phyloP scores from a whole-genome alignment of 2,329 filamentous ascomycete genomes.

The Fusarium fracticaudum region DNA sequence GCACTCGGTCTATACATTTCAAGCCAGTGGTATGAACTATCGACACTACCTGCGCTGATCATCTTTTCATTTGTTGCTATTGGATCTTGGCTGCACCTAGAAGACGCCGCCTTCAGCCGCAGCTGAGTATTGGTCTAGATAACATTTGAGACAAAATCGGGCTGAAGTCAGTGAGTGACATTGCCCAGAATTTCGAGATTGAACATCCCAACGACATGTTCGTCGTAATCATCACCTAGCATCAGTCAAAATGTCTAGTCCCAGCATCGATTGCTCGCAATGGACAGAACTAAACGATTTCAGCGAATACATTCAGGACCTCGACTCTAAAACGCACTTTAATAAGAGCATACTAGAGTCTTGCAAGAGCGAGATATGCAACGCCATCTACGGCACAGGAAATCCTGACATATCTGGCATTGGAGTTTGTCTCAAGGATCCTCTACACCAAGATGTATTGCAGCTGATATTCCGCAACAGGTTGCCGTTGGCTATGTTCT shows the following conservation, averaged over 20 bases:
- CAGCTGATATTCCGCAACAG: slow-evolving; percentile 5
- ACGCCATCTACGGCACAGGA: slow-evolving; percentile 25
- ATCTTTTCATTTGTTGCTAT: background rate
- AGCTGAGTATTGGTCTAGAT: background rate
- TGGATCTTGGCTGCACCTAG: background rate
- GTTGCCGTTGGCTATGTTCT: slow-evolving; percentile 23
- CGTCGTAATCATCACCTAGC: background rate
- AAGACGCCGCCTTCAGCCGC: background rate
- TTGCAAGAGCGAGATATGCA: slow-evolving; percentile 29
- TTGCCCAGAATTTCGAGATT: background rate
- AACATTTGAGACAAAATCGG: background rate
- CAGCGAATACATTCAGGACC: slow-evolving; percentile 1
- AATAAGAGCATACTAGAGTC: background rate
- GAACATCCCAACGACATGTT: background rate
- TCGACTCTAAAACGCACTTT: slow-evolving; percentile 4
- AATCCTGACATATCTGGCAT: slow-evolving; percentile 40
- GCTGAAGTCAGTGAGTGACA: background rate
- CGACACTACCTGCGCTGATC: background rate
- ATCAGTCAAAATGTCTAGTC: background rate
- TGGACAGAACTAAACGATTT: slow-evolving; percentile 19
- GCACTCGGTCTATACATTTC: background rate
- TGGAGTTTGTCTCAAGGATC: slow-evolving; percentile 15
- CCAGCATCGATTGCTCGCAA: background rate
- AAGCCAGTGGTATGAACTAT: background rate
- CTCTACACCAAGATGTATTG: background rate